Evolutionary conservation across 495 filamentous ascomycete species (phyloP), one percentile per base, ranked within the genome.

Genomic region (Melanomma pulvis-pyrius): DNA sequence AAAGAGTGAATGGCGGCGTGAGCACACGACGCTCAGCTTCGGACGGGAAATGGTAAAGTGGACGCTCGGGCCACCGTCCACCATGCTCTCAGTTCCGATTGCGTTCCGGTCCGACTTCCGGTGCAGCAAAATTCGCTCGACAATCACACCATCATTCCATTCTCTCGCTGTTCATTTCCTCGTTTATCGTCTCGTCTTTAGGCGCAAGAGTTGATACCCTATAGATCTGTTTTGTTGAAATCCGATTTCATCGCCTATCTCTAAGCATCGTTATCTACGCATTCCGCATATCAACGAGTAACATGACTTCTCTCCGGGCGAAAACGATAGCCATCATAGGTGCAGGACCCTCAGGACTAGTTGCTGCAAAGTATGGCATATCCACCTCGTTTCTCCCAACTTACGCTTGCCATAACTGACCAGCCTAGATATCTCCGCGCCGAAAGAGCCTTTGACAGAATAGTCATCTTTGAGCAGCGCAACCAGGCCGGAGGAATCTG

Each of bases 401-500:
- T 49, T 39, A 29, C 32, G 9, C 1, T 15, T 8, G 2, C 22
- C 21, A 25, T 1, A 24, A 28, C 49, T 53, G 25, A 53, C 22
- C 7, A 56, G 46, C 25, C 28, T 67, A 92, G 88, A 72, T 92
- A 90, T 66, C 79, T 97, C 19, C 75, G 86, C 4, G 90, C 89
- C 29, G 91, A 97, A 70, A 82, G 83, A 49, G 78, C 77, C 17
- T 96, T 96, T 65, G 75, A 84, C 28, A 82, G 73, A 28, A 89
- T 97, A 59, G 85, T 86, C 68, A 79, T 97, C 51, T 94, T 87
- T 71, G 93, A 98, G 72, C 91, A 96, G 75, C 87, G 90, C 65
- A 77, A 77, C 52, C 82, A 84, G 13, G 82, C 87, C 5, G 93
- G 92, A 55, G 93, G 93, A 4, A 84, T 91, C 5, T 98, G 93